A percentile compares a stretch with the other conserved stretches of the same genome.
These are phyloP conservation scores for Cucurbita argyrosperma DNA, from an alignment of 306 rosid genomes.

Conservation along the genomic window DNA sequence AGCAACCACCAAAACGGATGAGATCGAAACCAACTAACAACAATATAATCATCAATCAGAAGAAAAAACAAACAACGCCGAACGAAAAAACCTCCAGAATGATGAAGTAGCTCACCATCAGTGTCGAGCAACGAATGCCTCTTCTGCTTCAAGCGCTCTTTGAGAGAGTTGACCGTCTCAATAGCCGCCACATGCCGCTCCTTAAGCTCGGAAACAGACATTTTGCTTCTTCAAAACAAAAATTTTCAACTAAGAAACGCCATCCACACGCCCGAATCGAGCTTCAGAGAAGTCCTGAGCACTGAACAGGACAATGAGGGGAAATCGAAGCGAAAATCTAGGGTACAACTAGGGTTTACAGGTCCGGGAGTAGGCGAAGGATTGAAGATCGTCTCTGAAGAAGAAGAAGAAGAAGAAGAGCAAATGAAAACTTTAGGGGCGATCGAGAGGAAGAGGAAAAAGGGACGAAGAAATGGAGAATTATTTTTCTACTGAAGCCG, in stretches of 20 bases:
- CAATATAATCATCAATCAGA: not conserved
- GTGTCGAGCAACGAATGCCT: slow-evolving; percentile 74
- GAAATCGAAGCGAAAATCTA: not conserved
- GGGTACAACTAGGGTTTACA: not conserved
- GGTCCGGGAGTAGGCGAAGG: not conserved
- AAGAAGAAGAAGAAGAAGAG: not conserved
- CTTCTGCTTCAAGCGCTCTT: slow-evolving; percentile 55
- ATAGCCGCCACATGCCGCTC: slow-evolving; percentile 73
- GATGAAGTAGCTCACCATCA: slow-evolving; percentile 29
- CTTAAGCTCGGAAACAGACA: slow-evolving; percentile 85
- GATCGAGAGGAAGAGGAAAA: not conserved
- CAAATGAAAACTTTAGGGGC: not conserved
- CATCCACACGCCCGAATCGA: slow-evolving; percentile 4
- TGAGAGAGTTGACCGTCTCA: slow-evolving; percentile 66
- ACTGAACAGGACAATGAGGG: not conserved
- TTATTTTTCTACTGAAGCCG: not conserved
- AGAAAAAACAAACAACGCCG: not conserved
- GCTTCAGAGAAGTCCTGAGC: not conserved
- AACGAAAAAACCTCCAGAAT: not conserved
- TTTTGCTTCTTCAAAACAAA: slow-evolving; percentile 5
- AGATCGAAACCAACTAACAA: slow-evolving; percentile 16
- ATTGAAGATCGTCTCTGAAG: not conserved
- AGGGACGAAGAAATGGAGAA: not conserved
- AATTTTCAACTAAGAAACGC: slow-evolving; percentile 12
- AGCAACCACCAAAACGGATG: slow-evolving; percentile 8